Evolutionary conservation across 768 basidiomycete species (phyloP), one percentile per base, ranked within the genome.

Genomic region (Pholiota microspora): DNA sequence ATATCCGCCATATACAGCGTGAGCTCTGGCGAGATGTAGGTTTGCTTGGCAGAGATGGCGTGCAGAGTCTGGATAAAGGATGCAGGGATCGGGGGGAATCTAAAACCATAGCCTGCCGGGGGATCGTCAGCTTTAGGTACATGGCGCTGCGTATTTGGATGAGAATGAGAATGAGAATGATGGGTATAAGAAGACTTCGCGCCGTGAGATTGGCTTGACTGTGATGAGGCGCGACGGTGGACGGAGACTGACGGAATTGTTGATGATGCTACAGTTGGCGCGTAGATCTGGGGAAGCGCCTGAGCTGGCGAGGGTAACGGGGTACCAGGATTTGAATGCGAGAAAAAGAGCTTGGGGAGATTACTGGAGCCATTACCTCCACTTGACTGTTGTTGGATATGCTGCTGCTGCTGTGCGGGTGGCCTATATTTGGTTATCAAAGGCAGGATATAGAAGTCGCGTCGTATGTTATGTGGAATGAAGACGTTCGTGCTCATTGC

Each of bases 1-100:
- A 92, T 72, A 64, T 92, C 88, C 8, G 83, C 77, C 6, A 89
- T 73, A 62, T 92, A 92, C n/a, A 85, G 69, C 6, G 70, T 69
- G 7, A 92, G 75, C 2, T 69, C 66, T 0, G 81, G 73, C 8
- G 84, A 73, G 27, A 89, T 70, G 53, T 73, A 69, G 2, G 80
- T 75, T 49, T 72, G 69, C 8, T 62, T 58, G 49, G 65, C 68
- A 2, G 68, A 62, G 54, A 42, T 42, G 3, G 69, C 45, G 45
- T 64, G 71, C 16, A 75, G 64, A 18, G 59, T 57, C 32, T 61
- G 48, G 51, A 75, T 58, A 27, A 74, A 70, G 4, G 70, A 67
- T 7, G 64, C 49, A 8, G 69, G 71, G 28, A 68, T 42, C 48
- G 63, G 40, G 21, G 55, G 60, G 54, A 59, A 49, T 13, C 7